These are phyloP conservation scores for Silene coronaria DNA, from an alignment of 179 eudicot genomes.

Conservation along the genomic window DNA sequence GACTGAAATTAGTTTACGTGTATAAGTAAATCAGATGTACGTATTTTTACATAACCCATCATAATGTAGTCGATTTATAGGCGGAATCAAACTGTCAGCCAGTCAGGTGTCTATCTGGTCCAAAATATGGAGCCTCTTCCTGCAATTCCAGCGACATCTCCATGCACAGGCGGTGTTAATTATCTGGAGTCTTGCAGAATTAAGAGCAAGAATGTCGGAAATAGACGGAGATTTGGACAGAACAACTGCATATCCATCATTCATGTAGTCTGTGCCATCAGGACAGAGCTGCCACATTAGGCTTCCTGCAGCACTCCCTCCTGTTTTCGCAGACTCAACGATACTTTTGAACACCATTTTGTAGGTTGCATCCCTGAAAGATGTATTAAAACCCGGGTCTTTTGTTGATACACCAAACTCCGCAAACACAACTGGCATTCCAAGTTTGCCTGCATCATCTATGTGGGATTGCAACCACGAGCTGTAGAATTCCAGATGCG, in stretches of 20 bases:
- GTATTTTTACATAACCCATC: neutral
- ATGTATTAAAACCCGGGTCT: conserved; percentile 62
- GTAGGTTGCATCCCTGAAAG: conserved; percentile 51
- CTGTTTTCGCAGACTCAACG: conserved; percentile 56
- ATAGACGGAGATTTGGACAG: conserved; percentile 49
- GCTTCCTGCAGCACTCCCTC: conserved; percentile 76
- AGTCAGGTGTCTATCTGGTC: conserved; percentile 6
- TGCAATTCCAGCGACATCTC: conserved; percentile 78
- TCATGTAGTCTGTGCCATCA: conserved; percentile 75
- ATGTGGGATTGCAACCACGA: conserved; percentile 85
- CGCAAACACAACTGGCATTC: conserved; percentile 68
- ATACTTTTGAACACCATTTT: conserved; percentile 44
- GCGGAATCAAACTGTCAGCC: neutral
- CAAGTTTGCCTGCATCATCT: conserved; percentile 64
- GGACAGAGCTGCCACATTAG: conserved; percentile 86
- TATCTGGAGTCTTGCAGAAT: conserved; percentile 43
- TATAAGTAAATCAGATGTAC: neutral
- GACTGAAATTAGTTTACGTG: neutral
- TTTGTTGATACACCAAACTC: conserved; percentile 77
- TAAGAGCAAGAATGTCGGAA: conserved; percentile 49
- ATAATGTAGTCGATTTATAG: neutral
- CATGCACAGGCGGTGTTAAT: conserved; percentile 48
- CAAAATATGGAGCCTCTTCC: conserved; percentile 33
- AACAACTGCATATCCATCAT: conserved; percentile 70
- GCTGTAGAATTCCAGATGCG: conserved; percentile 51